Evolutionary conservation across 768 basidiomycete species (phyloP).

Genomic region (Pleurotus ostreatus): DNA sequence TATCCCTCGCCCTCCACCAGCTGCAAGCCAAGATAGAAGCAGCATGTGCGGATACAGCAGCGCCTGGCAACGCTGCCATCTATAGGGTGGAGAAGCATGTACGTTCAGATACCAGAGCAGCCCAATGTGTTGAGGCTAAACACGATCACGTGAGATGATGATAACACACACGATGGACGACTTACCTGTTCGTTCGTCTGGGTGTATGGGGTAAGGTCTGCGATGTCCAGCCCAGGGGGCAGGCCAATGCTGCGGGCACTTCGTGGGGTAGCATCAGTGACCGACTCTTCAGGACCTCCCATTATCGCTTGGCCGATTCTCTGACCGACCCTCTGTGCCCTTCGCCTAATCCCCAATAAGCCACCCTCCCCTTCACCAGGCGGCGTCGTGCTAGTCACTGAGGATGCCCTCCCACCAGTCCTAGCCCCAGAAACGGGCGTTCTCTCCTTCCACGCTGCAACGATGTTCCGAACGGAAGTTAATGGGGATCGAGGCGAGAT

Average conservation of each 20-base stretch:
- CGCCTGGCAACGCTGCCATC: constrained; percentile 80
- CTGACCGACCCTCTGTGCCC: constrained; percentile 36
- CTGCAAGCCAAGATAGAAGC: constrained; percentile 82
- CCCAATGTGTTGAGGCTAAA: constrained; percentile 84
- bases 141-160: constrained; percentile 17
- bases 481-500: constrained; percentile 66
- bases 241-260: constrained; percentile 27
- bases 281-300: constrained; percentile 12
- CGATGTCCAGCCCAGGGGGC: constrained; percentile 41
- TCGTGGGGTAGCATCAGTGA: constrained; percentile 25
- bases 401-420: constrained; percentile 29
- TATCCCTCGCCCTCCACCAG: constrained; percentile 78
- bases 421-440: constrained; percentile 46
- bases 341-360: constrained; percentile 48
- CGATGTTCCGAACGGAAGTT: constrained; percentile 72
- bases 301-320: constrained; percentile 24
- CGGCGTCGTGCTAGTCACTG: constrained; percentile 33
- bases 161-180: constrained; percentile 12
- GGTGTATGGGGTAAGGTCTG: constrained; percentile 42
- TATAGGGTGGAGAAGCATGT: constrained; percentile 73
- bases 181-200: constrained; percentile 47
- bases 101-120: constrained; percentile 91
- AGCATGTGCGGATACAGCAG: constrained; percentile 82
- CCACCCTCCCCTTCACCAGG: constrained; percentile 32
- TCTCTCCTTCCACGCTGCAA: constrained; percentile 77